phyloP scores from a whole-genome alignment of 768 basidiomycete species.

The Kondoa malvinella region DNA sequence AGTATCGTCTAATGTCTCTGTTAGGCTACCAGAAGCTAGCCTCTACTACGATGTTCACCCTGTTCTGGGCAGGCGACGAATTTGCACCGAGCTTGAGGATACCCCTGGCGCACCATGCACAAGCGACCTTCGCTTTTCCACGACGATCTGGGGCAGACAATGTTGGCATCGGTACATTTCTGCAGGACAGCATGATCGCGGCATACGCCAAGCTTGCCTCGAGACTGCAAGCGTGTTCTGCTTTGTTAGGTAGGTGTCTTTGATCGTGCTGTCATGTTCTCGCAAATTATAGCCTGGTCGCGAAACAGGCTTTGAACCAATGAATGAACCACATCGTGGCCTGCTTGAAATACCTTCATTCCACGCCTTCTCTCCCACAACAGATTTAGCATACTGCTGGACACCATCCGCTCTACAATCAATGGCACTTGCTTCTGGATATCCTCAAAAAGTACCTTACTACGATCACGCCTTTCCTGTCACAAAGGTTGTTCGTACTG shows the following conservation, averaged over 20 bases:
- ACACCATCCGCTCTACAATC: conserved; percentile 50
- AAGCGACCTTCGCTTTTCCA: neutral
- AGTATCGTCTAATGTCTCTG: too few relatives aligned
- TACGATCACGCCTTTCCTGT: conserved; percentile 71
- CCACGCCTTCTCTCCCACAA: conserved; percentile 80
- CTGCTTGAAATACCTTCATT: conserved; percentile 69
- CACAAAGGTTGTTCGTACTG: conserved; percentile 3
- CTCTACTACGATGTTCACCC: conserved; percentile 84
- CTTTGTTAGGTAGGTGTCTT: neutral
- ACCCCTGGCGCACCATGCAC: neutral
- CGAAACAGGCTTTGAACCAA: neutral
- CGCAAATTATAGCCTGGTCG: neutral
- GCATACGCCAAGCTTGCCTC: neutral
- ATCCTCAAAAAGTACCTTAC: conserved; percentile 56
- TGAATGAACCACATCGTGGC: conserved; percentile 48
- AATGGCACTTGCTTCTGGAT: conserved; percentile 79
- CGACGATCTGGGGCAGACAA: neutral
- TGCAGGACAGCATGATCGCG: conserved; percentile 7
- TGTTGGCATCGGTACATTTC: conserved; percentile 2
- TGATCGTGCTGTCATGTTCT: neutral
- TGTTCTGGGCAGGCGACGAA: conserved; percentile 37
- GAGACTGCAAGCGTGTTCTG: neutral
- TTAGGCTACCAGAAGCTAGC: conserved; percentile 87
- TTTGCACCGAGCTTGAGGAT: neutral
- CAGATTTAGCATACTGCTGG: conserved; percentile 61